A percentile compares a stretch with the other conserved stretches of the same genome.
phyloP scores from a whole-genome alignment of 805 yeast genomes.

The Candida boleticola region DNA sequence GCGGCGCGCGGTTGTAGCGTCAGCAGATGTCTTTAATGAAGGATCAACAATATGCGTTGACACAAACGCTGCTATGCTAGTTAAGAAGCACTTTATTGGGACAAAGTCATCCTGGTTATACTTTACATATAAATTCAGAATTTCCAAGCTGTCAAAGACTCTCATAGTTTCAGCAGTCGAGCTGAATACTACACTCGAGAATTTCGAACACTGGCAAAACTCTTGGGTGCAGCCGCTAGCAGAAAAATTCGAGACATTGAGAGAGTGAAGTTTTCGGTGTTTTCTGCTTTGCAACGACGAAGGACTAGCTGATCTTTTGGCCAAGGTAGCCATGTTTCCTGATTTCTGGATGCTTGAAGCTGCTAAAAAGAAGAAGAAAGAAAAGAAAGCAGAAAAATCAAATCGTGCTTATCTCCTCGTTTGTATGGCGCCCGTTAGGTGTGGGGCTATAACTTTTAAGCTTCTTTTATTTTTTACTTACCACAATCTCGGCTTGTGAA shows the following conservation, averaged over 20 bases:
- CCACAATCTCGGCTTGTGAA: too few relatives aligned
- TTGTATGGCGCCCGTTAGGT: too few relatives aligned
- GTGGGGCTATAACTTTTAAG: too few relatives aligned
- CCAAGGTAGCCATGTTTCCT: background rate
- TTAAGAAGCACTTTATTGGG: background rate
- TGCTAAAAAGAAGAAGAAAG: too few relatives aligned
- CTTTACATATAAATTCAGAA: background rate
- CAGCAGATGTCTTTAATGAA: too few relatives aligned
- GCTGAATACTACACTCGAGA: background rate
- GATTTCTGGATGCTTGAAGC: too few relatives aligned
- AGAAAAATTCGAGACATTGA: too few relatives aligned
- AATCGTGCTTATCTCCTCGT: too few relatives aligned
- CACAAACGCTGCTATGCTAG: background rate
- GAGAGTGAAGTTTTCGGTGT: background rate
- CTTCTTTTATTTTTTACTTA: too few relatives aligned
- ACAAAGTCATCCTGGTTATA: background rate
- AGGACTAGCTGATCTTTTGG: conserved; percentile 1
- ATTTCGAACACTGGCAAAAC: background rate
- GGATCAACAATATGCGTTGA: background rate
- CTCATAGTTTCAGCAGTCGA: background rate
- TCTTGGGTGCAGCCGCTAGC: background rate
- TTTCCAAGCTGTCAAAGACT: background rate
- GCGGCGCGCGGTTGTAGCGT: too few relatives aligned
- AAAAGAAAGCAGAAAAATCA: too few relatives aligned
- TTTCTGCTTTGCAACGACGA: background rate